phyloP scores from a whole-genome alignment of 2,329 filamentous ascomycete species.

The Pleoardoris graminearum region DNA sequence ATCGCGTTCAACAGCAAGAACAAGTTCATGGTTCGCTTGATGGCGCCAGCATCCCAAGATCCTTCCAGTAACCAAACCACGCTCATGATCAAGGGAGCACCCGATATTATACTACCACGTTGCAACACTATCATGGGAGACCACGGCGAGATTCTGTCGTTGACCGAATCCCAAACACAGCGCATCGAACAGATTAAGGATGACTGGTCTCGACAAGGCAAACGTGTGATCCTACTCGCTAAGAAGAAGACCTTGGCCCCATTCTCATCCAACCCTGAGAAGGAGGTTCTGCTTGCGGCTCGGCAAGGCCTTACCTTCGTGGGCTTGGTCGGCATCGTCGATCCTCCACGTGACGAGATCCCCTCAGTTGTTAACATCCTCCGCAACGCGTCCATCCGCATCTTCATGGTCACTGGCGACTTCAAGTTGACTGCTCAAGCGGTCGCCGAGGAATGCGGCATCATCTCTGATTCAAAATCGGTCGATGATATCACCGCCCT shows the following conservation, averaged over 20 bases:
- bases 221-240: constrained; percentile 68
- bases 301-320: constrained; percentile 56
- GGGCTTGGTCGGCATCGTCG: constrained; percentile 62
- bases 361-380: constrained; percentile 64
- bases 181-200: constrained; percentile 66
- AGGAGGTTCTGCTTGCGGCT: constrained; percentile 59
- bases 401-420: constrained; percentile 82
- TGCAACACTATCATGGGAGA: constrained; percentile 62
- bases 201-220: constrained; percentile 68
- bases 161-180: constrained; percentile 53
- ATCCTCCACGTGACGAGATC: constrained; percentile 64
- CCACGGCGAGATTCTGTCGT: constrained; percentile 55
- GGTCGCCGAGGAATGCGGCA: constrained; percentile 73
- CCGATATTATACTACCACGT: constrained; percentile 70
- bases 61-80: constrained; percentile 42
- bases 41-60: constrained; percentile 47
- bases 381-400: constrained; percentile 70
- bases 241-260: constrained; percentile 57
- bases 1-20: constrained; percentile 79
- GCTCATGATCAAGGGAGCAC: constrained; percentile 78
- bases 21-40: constrained; percentile 75
- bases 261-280: constrained; percentile 57
- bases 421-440: constrained; percentile 74
- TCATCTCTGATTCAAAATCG: constrained; percentile 59
- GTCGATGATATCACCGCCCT: constrained; percentile 62